Evolutionary conservation across 1,284 basidiomycete genomes (phyloP), one percentile per base, ranked within the genome.

Genomic region (Ustilago shanxiensis): DNA sequence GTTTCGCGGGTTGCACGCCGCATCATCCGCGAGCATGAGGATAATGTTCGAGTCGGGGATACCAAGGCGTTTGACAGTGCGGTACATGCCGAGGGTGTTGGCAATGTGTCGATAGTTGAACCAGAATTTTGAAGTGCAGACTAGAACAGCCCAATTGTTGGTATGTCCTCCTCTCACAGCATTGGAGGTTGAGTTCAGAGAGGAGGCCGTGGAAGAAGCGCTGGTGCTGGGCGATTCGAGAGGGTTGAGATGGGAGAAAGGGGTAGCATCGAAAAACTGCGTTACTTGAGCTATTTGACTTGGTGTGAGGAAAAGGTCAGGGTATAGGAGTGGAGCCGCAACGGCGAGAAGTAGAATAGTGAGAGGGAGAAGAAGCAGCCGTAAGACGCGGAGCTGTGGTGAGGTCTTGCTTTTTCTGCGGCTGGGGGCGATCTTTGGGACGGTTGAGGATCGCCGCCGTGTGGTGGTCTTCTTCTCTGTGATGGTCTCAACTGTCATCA

Each of bases 21-120:
- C 93, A 84, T 99, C 97, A 87, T 99, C 96, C 3, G 95, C 95
- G 47, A 99, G 90, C 97, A 99, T 99, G 56, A 99, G 91, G 86
- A 99, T 97, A 85, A 99, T 98, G 84, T 99, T 95, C 16, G 93
- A 94, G 87, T 99, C 96, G 3, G 96, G 96, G 59, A 99, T 97
- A 6, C 96, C 97, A 8, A 99, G 91, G 2, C 95, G 92, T 86
- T 99, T 99, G 59, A 99, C 95, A 1, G 95, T 98, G 60, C 97
- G 93, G 85, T 99, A 99, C 95, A 99, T 98, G 82, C 95, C 95
- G 13, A 99, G 90, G 0, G 95, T 93, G 87, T 99, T 99, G 16
- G 96, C 92, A 92, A 98, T 98, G 86, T 99, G 96, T 93, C 96
- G 89, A 84, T 99, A 99, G 86, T 99, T 99, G 89, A 99, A 98